Evolutionary conservation across 768 basidiomycete genomes (phyloP), one percentile per base, ranked within the genome.

Genomic region (Cystoderma amianthinum): DNA sequence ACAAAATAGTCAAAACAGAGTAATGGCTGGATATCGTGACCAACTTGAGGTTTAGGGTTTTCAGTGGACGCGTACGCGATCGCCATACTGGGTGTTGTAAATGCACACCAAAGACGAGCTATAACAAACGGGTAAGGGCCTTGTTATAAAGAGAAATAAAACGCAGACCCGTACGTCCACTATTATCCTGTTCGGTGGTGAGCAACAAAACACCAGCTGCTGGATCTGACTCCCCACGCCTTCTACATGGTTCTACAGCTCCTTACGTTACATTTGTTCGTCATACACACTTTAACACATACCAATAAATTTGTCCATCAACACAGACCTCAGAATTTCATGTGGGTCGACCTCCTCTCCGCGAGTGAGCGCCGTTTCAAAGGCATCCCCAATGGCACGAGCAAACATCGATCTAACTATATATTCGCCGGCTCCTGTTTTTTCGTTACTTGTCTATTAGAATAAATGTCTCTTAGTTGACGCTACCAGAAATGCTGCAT

Each of bases 61-160:
- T 53, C 50, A 23, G 77, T 69, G 13, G 82, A 78, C 13, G 74
- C 76, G 50, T 82, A 87, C 21, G 74, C 85, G 41, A 90, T 66
- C 0, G 87, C 84, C 85, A 91, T 88, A 55, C 82, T 85, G 15
- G 77, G 67, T 18, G 88, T 82, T 5, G 88, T 90, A 60, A 90
- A 91, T 30, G 78, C 85, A 53, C 87, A 89, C 84, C 85, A 90
- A 25, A 89, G 59, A 23, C 84, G 76, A 21, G 72, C 86, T 85
- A 38, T 35, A 21, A 35, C 21, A n/a, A 32, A 20, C 30, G 38
- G n/a, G 25, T 7, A 28, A 28, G 25, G 25, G n/a, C n/a, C n/a
- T n/a, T n/a, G n/a, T n/a, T n/a, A n/a, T n/a, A n/a, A n/a, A n/a
- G n/a, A n/a, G n/a, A n/a, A n/a, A n/a, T n/a, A n/a, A n/a, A n/a